Evolutionary conservation across 306 rosid genomes (phyloP).

Genomic region (Begonia peltatifolia): DNA sequence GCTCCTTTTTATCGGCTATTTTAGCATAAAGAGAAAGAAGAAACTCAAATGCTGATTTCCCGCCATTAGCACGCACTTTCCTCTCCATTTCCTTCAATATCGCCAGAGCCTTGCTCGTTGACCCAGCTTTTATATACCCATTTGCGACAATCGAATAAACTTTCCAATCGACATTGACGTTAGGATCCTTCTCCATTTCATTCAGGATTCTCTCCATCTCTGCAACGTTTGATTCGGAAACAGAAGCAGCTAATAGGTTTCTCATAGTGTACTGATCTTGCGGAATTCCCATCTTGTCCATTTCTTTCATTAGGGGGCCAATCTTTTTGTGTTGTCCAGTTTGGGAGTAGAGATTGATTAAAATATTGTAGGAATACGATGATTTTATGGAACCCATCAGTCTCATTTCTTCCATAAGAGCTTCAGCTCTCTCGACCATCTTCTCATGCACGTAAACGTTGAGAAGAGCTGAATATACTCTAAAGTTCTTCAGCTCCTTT

Average conservation of each 20-base stretch:
- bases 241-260: constrained; percentile 19
- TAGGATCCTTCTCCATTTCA: constrained; percentile 8
- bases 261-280: constrained; percentile 20
- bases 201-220: constrained; percentile 18
- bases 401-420: constrained; percentile 18
- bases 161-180: constrained; percentile 13
- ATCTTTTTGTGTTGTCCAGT: constrained; percentile 20
- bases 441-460: constrained; percentile 15
- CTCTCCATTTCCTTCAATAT: constrained; percentile 21
- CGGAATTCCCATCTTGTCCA: constrained; percentile 18
- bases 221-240: constrained; percentile 14
- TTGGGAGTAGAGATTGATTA: constrained; percentile 24
- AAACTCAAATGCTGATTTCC: constrained; percentile 13
- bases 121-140: constrained; percentile 26
- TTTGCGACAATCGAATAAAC: constrained; percentile 22
- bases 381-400: constrained; percentile 9
- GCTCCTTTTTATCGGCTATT: constrained; percentile 14
- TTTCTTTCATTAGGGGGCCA: constrained; percentile 19
- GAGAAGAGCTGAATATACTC: constrained; percentile 19
- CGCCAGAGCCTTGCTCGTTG: constrained; percentile 10
- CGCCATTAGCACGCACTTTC: not conserved
- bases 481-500: constrained; percentile 5
- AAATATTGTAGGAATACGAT: constrained; percentile 21
- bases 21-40: constrained; percentile 19
- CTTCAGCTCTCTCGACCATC: constrained; percentile 20